These are phyloP conservation scores for Multifurca ochricompacta DNA, from an alignment of 768 basidiomycete species.

Conservation along the genomic window DNA sequence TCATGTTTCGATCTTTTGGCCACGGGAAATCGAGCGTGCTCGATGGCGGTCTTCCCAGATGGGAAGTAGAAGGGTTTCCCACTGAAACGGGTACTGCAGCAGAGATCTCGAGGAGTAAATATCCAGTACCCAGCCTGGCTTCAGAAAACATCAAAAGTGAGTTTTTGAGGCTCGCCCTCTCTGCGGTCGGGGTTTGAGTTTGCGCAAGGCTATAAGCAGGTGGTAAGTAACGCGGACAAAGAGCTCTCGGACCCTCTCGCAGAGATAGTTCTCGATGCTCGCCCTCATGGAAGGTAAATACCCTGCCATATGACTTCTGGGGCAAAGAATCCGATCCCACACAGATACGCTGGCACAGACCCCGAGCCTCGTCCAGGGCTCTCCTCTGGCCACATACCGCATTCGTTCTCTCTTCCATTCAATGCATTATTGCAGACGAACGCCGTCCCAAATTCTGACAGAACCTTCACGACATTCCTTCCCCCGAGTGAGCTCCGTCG, in stretches of 20 bases:
- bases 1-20: constrained; percentile 90
- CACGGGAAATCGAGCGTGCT: constrained; percentile 82
- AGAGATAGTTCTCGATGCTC: constrained; percentile 82
- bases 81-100: constrained; percentile 34
- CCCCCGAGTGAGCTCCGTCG: constrained; percentile 48
- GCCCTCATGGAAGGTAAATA: constrained; percentile 68
- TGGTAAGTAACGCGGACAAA: constrained; percentile 59
- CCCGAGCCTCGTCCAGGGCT: constrained; percentile 88
- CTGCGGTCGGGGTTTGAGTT: background rate
- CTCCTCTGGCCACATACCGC: constrained; percentile 87
- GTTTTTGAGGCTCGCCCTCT: background rate
- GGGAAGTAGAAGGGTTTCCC: constrained; percentile 61
- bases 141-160: constrained; percentile 24
- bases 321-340: constrained; percentile 6
- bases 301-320: background rate
- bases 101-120: constrained; percentile 29
- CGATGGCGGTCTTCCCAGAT: constrained; percentile 86
- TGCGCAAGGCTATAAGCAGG: constrained; percentile 65
- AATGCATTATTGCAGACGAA: constrained; percentile 53
- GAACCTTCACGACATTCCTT: constrained; percentile 38
- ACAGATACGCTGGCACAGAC: constrained; percentile 69
- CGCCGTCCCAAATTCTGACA: constrained; percentile 29
- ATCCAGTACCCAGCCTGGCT: constrained; percentile 49
- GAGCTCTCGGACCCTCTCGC: constrained; percentile 39
- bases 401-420: constrained; percentile 82